A percentile compares a stretch with the other conserved stretches of the same genome.
Evolutionary conservation across 345 rosid genomes (phyloP).

Genomic region (Gossypium arboreum): DNA sequence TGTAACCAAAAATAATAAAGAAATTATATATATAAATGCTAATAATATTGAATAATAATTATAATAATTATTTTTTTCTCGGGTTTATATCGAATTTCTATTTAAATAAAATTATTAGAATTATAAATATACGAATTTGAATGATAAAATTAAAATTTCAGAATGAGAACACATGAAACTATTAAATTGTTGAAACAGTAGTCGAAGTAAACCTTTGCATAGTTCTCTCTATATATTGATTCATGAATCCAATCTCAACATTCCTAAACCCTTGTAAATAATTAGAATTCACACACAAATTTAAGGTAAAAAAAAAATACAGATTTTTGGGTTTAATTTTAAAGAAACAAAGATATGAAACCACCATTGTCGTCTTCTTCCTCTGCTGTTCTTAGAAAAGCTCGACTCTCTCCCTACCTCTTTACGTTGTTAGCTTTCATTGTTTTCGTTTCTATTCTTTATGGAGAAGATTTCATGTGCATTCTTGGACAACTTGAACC

Average conservation of each 20-base stretch:
- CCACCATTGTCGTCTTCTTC: constrained; percentile 47
- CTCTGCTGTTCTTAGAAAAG: constrained; percentile 43
- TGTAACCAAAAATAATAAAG: no score
- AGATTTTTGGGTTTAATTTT: not conserved
- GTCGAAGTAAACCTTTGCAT: no score
- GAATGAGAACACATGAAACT: no score
- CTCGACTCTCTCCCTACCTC: constrained; percentile 71
- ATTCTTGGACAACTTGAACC: constrained; percentile 53
- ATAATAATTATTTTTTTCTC: no score
- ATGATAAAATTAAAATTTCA: not conserved
- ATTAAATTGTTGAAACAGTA: no score
- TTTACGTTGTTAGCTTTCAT: constrained; percentile 62
- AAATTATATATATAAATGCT: no score
- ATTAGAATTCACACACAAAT: not conserved
- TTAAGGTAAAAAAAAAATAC: not conserved
- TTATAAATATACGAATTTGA: no score
- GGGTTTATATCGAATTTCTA: no score
- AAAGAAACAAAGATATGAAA: constrained; percentile 31
- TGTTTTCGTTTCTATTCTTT: constrained; percentile 57
- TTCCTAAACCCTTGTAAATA: not conserved
- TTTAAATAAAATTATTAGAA: no score
- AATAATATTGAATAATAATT: no score
- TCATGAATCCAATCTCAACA: not conserved
- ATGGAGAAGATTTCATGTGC: constrained; percentile 74
- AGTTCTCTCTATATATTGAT: not conserved